phyloP scores from a whole-genome alignment of 306 rosid genomes.

The Parietaria judaica region DNA sequence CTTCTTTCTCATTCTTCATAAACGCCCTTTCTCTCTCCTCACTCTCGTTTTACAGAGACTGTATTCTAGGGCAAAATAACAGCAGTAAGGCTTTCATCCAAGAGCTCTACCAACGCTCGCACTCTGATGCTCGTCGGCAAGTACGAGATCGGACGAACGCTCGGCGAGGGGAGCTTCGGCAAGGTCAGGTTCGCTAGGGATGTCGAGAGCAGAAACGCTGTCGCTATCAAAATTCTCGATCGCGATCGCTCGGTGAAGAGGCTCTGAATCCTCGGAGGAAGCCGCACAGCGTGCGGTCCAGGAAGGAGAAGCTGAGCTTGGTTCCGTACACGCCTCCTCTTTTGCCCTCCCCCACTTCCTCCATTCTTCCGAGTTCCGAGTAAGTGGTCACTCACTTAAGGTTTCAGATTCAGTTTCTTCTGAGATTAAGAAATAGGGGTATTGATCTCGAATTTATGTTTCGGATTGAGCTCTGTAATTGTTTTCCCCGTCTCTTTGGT shows the following conservation, averaged over 20 bases:
- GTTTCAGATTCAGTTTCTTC: not conserved
- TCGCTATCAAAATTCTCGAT: constrained; percentile 87
- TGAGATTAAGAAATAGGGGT: not conserved
- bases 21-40: not conserved
- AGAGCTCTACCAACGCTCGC: constrained; percentile 13
- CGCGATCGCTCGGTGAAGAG: constrained; percentile 54
- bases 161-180: constrained; percentile 91
- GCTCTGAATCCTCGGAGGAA: constrained; percentile 60
- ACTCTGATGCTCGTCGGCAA: constrained; percentile 67
- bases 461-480: not conserved
- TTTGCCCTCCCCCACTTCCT: not conserved
- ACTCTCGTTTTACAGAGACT: not conserved
- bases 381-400: not conserved
- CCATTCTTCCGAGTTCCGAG: not conserved
- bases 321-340: constrained; percentile 10
- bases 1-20: not conserved
- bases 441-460: not conserved
- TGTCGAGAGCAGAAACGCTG: constrained; percentile 33
- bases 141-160: constrained; percentile 81
- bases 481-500: no score
- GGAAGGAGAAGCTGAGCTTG: constrained; percentile 13
- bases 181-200: constrained; percentile 82
- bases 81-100: not conserved
- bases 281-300: constrained; percentile 77
- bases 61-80: constrained; percentile 23